Evolutionary conservation across 306 rosid species (phyloP).

Genomic region (Fragaria nilgerrensis): DNA sequence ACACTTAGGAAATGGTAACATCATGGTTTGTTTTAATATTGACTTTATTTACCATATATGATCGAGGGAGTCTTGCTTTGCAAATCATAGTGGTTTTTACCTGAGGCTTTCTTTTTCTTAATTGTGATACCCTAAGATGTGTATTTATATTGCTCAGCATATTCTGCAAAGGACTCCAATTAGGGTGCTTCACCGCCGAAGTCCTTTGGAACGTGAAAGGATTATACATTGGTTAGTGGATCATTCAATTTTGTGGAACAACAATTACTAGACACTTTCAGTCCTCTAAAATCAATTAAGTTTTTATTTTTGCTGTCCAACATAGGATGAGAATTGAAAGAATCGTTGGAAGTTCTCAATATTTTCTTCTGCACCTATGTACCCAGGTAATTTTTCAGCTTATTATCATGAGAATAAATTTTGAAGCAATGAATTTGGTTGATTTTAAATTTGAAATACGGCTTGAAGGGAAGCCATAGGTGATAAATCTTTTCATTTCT

Average conservation of each 20-base stretch:
- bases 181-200: slow-evolving; percentile 95
- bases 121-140: not conserved
- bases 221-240: slow-evolving; percentile 75
- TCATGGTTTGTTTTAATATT: not conserved
- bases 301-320: slow-evolving; percentile 26
- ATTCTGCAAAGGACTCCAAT: slow-evolving; percentile 85
- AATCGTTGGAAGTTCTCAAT: slow-evolving; percentile 71
- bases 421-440: not conserved
- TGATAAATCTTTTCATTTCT: not conserved
- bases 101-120: not conserved
- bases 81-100: not conserved
- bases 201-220: slow-evolving; percentile 91
- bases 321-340: slow-evolving; percentile 80
- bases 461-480: not conserved
- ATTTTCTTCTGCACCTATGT: slow-evolving; percentile 86
- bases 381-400: slow-evolving; percentile 59
- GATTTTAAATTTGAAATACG: not conserved
- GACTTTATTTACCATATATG: not conserved
- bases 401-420: not conserved
- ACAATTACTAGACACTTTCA: not conserved
- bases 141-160: slow-evolving; percentile 42
- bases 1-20: not conserved
- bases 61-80: not conserved
- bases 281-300: slow-evolving; percentile 13
- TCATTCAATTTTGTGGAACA: slow-evolving; percentile 7